A percentile compares a stretch with the other conserved stretches of the same genome.
phyloP scores from a whole-genome alignment of 768 basidiomycete species.

The Calocybe gangraenosa region DNA sequence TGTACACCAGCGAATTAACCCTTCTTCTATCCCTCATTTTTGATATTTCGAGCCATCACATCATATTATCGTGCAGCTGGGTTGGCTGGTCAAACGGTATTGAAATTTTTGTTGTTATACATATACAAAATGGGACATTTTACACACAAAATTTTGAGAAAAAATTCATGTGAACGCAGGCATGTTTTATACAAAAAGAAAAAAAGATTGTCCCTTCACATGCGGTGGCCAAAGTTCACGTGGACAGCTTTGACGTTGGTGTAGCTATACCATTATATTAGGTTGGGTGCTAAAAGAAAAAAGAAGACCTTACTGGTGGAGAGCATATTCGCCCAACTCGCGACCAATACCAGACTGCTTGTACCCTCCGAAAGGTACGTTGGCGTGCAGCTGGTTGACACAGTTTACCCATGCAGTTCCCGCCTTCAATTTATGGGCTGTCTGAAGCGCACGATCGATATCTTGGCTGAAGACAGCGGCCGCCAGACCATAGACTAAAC shows the following conservation, averaged over 20 bases:
- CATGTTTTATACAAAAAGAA: no score
- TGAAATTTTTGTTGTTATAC: no score
- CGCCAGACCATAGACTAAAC: conserved; percentile 70
- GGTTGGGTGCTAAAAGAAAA: background rate
- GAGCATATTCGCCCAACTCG: conserved; percentile 76
- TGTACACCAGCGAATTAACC: no score
- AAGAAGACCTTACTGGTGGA: conserved; percentile 42
- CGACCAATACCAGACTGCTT: conserved; percentile 82
- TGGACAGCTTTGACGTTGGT: conserved; percentile 69
- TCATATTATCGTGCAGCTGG: no score
- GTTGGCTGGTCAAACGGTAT: no score
- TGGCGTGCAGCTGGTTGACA: conserved; percentile 43
- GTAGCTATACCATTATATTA: conserved; percentile 35
- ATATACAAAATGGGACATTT: no score
- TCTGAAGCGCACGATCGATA: conserved; percentile 66
- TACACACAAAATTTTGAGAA: no score
- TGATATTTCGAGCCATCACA: no score
- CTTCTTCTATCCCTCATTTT: no score
- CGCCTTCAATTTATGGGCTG: conserved; percentile 72
- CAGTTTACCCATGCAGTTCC: conserved; percentile 77
- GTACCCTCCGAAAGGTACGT: conserved; percentile 81
- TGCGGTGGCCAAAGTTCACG: conserved; percentile 43
- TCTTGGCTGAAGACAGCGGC: conserved; percentile 83
- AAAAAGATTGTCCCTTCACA: background rate
- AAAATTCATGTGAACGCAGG: no score